phyloP scores from a whole-genome alignment of 2,329 filamentous ascomycete species.

The Arthroderma sp. region DNA sequence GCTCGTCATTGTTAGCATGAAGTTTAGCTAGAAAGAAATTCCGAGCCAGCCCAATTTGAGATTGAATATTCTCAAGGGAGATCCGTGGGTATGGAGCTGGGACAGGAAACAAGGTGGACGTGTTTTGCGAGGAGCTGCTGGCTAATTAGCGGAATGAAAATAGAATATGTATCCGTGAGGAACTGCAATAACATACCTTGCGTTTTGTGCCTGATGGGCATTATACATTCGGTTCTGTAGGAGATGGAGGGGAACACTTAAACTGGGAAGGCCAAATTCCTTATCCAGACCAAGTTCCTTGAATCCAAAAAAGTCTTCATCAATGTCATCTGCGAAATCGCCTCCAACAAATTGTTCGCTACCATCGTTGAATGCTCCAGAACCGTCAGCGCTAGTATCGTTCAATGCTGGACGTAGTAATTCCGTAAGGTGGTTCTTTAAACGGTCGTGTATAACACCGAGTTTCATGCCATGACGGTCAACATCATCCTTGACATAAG shows the following conservation, averaged over 20 bases:
- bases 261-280: conserved; percentile 74
- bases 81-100: conserved; percentile 65
- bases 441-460: conserved; percentile 75
- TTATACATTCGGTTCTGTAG: conserved; percentile 82
- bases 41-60: conserved; percentile 75
- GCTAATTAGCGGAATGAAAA: not conserved
- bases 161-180: not conserved
- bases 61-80: conserved; percentile 61
- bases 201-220: conserved; percentile 66
- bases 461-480: conserved; percentile 72
- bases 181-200: conserved; percentile 32
- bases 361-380: conserved; percentile 84
- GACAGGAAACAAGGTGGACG: conserved; percentile 46
- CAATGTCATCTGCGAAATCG: conserved; percentile 94
- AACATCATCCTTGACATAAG: conserved; percentile 86
- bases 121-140: conserved; percentile 32
- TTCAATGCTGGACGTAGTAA: conserved; percentile 78
- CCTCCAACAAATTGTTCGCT: conserved; percentile 94
- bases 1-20: conserved; percentile 67
- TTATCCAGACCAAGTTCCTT: conserved; percentile 83
- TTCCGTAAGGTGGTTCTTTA: conserved; percentile 87
- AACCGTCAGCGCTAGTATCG: conserved; percentile 70
- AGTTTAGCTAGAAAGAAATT: conserved; percentile 87
- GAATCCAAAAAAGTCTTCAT: conserved; percentile 98
- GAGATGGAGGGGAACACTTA: conserved; percentile 86